Evolutionary conservation across 1,284 basidiomycete species (phyloP), one percentile per base, ranked within the genome.

Genomic region (Inonotus obliquus): DNA sequence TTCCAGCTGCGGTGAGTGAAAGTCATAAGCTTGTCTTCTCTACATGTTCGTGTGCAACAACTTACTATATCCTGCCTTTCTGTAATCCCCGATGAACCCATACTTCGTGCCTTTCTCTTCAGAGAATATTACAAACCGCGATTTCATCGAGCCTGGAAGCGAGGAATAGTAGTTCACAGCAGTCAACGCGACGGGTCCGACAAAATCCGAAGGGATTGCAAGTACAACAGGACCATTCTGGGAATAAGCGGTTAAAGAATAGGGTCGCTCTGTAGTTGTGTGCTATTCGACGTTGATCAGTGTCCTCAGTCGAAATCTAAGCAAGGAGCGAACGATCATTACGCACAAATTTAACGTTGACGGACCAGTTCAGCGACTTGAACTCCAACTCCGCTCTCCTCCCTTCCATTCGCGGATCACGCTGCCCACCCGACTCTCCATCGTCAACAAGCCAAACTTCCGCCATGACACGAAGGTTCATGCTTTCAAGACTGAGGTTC

Each of bases 121-220:
- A 23, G 61, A 57, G 19, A 58, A 62, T 1, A 56, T 62, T 10
- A 41, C 39, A 1, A 59, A 11, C 17, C 55, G 23, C 11, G 48
- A 13, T n/a, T 47, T 35, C 19, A 62, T 9, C 10, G 48, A 17
- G 19, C 23, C 25, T 2, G 52, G 44, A 4, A 58, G 13, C 7
- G 41, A 25, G 49, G 54, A 39, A 7, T 23, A 54, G 13, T 39
- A 48, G 19, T 47, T 54, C 35, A 19, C 21, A 17, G 61, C 49
- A 14, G 11, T 32, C 21, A 54, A 44, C 23, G 55, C 41, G 19
- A 62, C 37, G 17, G 56, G 61, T n/a, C 61, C 61, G 1, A 53
- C 27, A 27, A 62, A 62, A 21, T 57, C 52, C 7, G 56, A 32
- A 3, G 61, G 61, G 25, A 62, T 38, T 2, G 61, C 55, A 23